Evolutionary conservation across 495 filamentous ascomycete genomes (phyloP), one percentile per base, ranked within the genome.

Genomic region (Tuber indicum): DNA sequence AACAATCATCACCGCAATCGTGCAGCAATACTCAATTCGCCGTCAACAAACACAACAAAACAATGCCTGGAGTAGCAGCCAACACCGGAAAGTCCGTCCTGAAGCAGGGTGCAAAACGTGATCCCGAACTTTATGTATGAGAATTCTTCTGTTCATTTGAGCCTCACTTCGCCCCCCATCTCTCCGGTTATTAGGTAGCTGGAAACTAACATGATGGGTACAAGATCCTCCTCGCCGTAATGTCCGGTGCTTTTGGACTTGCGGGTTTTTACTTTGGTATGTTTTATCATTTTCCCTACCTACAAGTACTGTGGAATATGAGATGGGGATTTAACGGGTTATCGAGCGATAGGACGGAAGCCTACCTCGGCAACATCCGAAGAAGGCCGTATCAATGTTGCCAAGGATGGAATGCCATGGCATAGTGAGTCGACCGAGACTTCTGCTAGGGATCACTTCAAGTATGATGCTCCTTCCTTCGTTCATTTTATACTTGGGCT

Each of bases 161-260:
- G 4, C 58, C 26, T 26, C 26, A 26, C 43, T 70, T 47, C 23
- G 16, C 45, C 42, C 45, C 42, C 75, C 62, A 62, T 46, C 42
- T 42, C 16, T 43, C 74, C 49, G 66, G 71, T 76, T 52, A 45
- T 49, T 26, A 21, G 45, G 32, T 26, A 73, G 42, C 52, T 43
- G 49, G 72, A 10, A n/a, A 47, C 43, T 69, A 71, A 80, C 62
- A 47, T 26, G 73, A 45, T 47, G 45, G 71, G 43, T 46, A 78
- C 80, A 99, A 99, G 96, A 90, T 97, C 82, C 91, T 99, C 73
- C 87, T 94, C 77, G 92, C 90, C 82, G 91, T 99, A 81, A 98
- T 99, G 96, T 91, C 92, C 76, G 90, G 91, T 84, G 92, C 92
- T 82, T 92, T 97, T 82, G 89, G 90, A 75, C 89, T 96, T 84